Evolutionary conservation across 2,329 filamentous ascomycete species (phyloP), one percentile per base, ranked within the genome.

Genomic region (Escovopsis weberi): DNA sequence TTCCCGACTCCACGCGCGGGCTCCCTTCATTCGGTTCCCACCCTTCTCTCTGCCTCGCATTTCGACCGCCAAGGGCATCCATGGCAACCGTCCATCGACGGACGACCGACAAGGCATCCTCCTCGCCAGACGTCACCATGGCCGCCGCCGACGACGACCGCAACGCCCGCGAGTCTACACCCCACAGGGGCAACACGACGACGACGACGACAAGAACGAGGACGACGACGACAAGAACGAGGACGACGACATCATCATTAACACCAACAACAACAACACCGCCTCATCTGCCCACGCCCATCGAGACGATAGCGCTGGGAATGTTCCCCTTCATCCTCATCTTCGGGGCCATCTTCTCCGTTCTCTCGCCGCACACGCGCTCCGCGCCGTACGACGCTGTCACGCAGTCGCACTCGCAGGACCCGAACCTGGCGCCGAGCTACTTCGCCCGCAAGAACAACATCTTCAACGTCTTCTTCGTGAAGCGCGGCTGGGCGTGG

Each of bases 381-480:
- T 65, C 67, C 38, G 69, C 75, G 2, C 69, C 74, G 4, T 86
- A 85, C 67, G 75, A 78, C 49, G 59, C 68, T 2, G 55, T 64
- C 35, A 61, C 71, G 23, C 82, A 87, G 56, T 73, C 81, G 11
- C 81, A 85, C 61, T 61, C 68, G 4, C 70, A 68, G 61, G 63
- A 67, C 59, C 55, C 59, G n/a, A 57, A 60, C 35, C 60, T 69
- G 4, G 75, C 81, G 40, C 84, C 84, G 2, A 81, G 74, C 58
- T 98, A 96, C 68, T 98, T 98, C 60, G 89, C 91, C 38, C 82
- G 82, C 53, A 98, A 98, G 64, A 74, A 78, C 60, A 98, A 98
- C 65, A 53, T 95, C 41, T 83, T 96, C 73, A 98, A 98, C 59
- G 62, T 83, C 38, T 74, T 87, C 54, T 98, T 96, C 57, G 91